These are phyloP conservation scores for Metschnikowia anglica DNA, from an alignment of 805 yeast species.

Conservation along the genomic window DNA sequence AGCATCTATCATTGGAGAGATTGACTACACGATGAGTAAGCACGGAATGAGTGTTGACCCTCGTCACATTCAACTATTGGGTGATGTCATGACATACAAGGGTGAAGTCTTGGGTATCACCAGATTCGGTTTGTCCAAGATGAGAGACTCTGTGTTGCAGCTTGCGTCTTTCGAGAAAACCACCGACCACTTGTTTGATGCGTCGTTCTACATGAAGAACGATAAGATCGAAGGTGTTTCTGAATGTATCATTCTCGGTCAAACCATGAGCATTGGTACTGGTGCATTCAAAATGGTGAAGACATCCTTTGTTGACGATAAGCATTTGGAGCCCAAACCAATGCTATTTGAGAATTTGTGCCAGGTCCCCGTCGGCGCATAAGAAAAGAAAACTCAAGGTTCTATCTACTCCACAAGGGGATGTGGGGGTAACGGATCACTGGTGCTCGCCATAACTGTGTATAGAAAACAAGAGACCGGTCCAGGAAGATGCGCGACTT, in stretches of 20 bases:
- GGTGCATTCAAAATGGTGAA: conserved; percentile 90
- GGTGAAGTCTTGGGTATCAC: conserved; percentile 98
- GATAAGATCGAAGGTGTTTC: conserved; percentile 97
- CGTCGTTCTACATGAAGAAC: conserved; percentile 95
- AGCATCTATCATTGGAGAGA: conserved; percentile 86
- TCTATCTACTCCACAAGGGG: conserved; percentile 1
- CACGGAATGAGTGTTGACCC: conserved; percentile 99
- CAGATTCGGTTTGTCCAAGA: conserved; percentile 94
- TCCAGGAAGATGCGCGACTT: conserved; percentile 2
- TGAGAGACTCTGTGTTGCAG: conserved; percentile 97
- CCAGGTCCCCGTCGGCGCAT: conserved; percentile 18
- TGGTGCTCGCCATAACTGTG: conserved; percentile 1
- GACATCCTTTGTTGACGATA: conserved; percentile 45
- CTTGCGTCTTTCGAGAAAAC: conserved; percentile 97
- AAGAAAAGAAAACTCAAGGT: neutral
- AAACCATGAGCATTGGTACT: conserved; percentile 96
- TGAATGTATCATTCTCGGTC: conserved; percentile 96
- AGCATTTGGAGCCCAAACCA: conserved; percentile 43
- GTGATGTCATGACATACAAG: conserved; percentile 98
- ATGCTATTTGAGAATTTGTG: conserved; percentile 50
- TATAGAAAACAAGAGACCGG: neutral
- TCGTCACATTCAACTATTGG: conserved; percentile 94
- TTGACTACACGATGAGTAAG: conserved; percentile 95
- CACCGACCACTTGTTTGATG: conserved; percentile 96
- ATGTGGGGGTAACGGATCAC: conserved; percentile 2